Base-by-base conservation (phyloP, 768 basidiomycete species). In the Leucosporidium creatinivorum region DNA sequence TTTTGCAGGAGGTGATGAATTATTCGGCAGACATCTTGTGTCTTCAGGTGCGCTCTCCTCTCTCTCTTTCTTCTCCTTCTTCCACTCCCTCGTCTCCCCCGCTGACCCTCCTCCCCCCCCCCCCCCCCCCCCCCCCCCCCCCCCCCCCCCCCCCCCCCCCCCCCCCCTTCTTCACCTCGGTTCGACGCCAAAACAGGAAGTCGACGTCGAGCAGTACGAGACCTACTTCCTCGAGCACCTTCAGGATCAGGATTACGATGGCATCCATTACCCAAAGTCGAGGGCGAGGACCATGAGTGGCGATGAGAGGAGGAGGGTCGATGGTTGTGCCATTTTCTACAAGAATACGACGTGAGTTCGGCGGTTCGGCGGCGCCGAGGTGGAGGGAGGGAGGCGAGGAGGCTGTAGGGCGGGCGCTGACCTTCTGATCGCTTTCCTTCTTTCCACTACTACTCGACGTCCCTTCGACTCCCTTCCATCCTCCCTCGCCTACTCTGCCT, bases 271-370 rank as follows among this genome's bases (percentile, higher is more conserved):
- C 82, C 89, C 92, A 8, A 93, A 94, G 81, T 88, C 90, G 55
- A 84, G 93, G 74, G 91, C 90, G 75, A 88, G 90, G 83, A 96
- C 89, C 28, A 93, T 97, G 92, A 84, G 83, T 66, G 88, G 88
- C 67, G 81, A 86, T 39, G 93, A 98, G 78, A 85, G 87, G 76
- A 84, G 89, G 71, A 82, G 84, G 77, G 94, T 99, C 28, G 96
- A 99, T 80, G 96, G 96, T 23, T 93, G 93, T 82, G 94, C 94
- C 3, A 94, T 84, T 26, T 99, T 98, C 82, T 97, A 86, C 85
- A 94, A 93, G 81, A 80, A 85, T 67, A 82, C 85, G 76, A 89
- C 87, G 91, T 93, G 76, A 76, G 89, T 85, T 23, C 28, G 5
- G 3, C 23, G 18, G 6, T 39, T 31, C 26, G 26, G 58, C 8